Evolutionary conservation across 2,329 filamentous ascomycete genomes (phyloP), one percentile per base, ranked within the genome.

Genomic region (Ramularia collo-cygni): DNA sequence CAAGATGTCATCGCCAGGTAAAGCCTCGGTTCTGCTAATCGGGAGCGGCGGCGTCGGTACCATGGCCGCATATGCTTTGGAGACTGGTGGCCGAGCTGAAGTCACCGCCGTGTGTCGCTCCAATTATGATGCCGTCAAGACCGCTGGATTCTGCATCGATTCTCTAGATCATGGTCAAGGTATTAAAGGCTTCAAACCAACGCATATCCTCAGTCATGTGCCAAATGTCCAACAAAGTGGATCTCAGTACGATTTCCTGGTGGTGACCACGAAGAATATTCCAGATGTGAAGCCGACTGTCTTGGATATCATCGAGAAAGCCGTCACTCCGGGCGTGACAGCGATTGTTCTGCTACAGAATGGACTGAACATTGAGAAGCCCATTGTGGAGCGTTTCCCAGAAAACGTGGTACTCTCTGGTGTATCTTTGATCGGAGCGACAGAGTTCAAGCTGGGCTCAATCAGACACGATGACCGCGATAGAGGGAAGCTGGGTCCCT

Each of bases 351-450:
- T 81, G 5, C 61, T 77, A 4, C 77, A 81, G 46, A 81, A 81
- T 51, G 77, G 77, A 0, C 59, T 81, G n/a, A 77, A 79, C 50
- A 80, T 81, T 45, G 75, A 81, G 47, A 68, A 65, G 29, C 74
- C 75, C 0, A 53, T 80, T 14, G 53, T 74, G 13, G 40, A 53
- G 1, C 56, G 60, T 1, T 78, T 77, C 50, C 75, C 76, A 0
- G 42, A 54, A 3, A 79, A 75, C 43, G 55, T 68, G 0, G 51
- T 78, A 5, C 61, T 81, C 1, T 74, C 69, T 3, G 73, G 74
- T 3, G 65, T 79, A 7, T 69, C 66, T 2, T 60, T 72, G 36
- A 76, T 74, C 38, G 71, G 73, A 17, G 67, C 71, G 2, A 67
- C 68, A 3, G 74, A 79, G 48, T 59, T 53, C 0, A 48, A 54